phyloP scores from a whole-genome alignment of 345 rosid genomes.

The Heritiera fomes region DNA sequence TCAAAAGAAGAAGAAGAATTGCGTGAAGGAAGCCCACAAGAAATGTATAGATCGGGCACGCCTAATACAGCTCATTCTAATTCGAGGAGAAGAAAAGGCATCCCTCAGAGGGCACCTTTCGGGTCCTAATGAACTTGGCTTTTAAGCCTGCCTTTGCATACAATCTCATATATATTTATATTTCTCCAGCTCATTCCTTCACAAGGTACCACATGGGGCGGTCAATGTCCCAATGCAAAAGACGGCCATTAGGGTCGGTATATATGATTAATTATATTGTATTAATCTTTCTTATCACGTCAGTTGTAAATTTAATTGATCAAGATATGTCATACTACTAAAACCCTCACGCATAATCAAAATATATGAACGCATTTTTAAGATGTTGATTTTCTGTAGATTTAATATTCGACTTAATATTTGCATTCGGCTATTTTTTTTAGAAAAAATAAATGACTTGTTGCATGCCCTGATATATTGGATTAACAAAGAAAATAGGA shows the following conservation, averaged over 20 bases:
- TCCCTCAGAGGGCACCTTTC: conserved; percentile 49
- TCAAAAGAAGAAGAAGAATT: conserved; percentile 36
- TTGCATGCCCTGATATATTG: background rate
- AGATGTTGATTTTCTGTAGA: no score
- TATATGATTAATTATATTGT: background rate
- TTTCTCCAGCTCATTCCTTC: conserved; percentile 30
- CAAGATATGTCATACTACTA: fast-evolving
- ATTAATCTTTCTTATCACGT: background rate
- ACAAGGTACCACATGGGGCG: background rate
- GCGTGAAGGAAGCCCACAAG: conserved; percentile 38
- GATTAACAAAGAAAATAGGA: background rate
- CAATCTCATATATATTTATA: background rate
- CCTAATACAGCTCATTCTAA: conserved; percentile 26
- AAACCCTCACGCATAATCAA: background rate
- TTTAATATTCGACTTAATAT: no score
- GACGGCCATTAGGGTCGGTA: background rate
- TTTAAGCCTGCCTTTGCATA: background rate
- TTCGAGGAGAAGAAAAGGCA: conserved; percentile 49
- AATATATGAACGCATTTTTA: background rate
- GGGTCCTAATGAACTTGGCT: conserved; percentile 18
- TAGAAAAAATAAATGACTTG: background rate
- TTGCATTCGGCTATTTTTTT: no score
- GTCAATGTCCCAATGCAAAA: background rate
- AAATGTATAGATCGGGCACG: conserved; percentile 26
- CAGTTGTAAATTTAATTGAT: background rate